phyloP scores from a whole-genome alignment of 2,329 filamentous ascomycete species.

The Calonectria hongkongensis region DNA sequence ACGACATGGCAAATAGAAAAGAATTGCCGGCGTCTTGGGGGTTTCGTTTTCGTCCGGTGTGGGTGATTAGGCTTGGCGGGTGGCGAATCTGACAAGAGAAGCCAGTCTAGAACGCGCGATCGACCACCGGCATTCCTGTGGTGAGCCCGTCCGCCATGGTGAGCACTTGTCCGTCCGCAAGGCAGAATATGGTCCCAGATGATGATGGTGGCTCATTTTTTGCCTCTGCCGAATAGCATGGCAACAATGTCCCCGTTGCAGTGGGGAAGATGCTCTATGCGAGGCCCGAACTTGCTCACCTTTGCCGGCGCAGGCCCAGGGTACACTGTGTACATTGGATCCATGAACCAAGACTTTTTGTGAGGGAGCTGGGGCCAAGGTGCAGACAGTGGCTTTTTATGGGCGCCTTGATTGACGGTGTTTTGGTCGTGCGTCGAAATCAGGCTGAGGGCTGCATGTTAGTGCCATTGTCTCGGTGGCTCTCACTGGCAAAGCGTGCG shows the following conservation, averaged over 20 bases:
- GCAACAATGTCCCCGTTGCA: no score
- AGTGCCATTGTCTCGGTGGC: not conserved
- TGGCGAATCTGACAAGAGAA: slow-evolving; percentile 3
- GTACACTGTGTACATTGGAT: no score
- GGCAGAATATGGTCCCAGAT: not conserved
- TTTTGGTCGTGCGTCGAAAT: not conserved
- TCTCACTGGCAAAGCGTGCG: not conserved
- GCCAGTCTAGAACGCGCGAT: not conserved
- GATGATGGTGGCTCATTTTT: not conserved
- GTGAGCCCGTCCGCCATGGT: no score
- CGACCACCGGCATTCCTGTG: not conserved
- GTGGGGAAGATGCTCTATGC: not conserved
- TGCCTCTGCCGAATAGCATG: not conserved
- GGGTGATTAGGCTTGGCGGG: not conserved
- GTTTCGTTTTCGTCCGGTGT: not conserved
- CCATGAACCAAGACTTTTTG: not conserved
- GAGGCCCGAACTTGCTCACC: not conserved
- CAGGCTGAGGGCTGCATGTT: not conserved
- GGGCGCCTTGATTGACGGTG: not conserved
- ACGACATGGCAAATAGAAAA: not conserved
- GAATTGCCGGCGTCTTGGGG: slow-evolving; percentile 4
- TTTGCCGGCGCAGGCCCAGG: not conserved
- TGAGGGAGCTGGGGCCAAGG: not conserved
- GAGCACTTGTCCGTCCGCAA: not conserved
- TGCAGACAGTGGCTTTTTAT: not conserved